These are phyloP conservation scores for Scenedesmus sp. DNA, from an alignment of 163 green algal genomes.

Conservation along the genomic window DNA sequence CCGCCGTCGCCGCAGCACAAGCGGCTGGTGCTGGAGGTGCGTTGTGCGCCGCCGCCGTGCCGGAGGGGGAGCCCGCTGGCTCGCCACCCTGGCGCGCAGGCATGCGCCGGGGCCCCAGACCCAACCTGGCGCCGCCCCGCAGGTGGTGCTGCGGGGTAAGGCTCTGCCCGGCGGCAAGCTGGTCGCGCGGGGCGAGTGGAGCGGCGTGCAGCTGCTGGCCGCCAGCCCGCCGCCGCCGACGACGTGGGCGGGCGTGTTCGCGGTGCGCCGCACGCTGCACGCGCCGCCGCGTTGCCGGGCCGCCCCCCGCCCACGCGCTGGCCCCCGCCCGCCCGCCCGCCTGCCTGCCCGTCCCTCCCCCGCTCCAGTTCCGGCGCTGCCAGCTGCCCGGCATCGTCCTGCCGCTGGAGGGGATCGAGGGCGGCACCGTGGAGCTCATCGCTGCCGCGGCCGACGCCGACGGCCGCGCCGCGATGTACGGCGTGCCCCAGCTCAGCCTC, in stretches of 20 bases:
- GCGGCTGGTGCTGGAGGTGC: background rate
- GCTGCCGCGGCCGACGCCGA: slow-evolving; percentile 42
- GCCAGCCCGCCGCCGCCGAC: slow-evolving; percentile 22
- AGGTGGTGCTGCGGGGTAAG: slow-evolving; percentile 36
- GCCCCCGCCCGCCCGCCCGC: too few species aligned
- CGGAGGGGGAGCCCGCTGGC: too few species aligned
- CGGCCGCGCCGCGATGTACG: slow-evolving; percentile 35
- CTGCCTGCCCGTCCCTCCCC: background rate
- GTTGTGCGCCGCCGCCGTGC: too few species aligned
- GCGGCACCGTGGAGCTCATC: slow-evolving; percentile 27
- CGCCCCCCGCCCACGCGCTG: too few species aligned
- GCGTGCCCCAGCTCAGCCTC: slow-evolving; percentile 22
- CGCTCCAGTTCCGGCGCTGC: slow-evolving; percentile 20
- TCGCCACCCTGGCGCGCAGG: too few species aligned
- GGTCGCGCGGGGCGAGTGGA: slow-evolving; percentile 37
- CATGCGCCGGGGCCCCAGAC: too few species aligned
- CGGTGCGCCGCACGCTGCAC: slow-evolving; percentile 26
- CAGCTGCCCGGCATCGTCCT: slow-evolving; percentile 33
- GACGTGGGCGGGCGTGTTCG: slow-evolving; percentile 31
- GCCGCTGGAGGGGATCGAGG: slow-evolving; percentile 34
- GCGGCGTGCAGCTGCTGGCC: slow-evolving; percentile 34
- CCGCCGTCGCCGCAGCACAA: too few species aligned
- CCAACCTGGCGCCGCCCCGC: background rate
- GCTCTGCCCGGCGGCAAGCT: slow-evolving; percentile 37
- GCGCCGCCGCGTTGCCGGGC: too few species aligned